These are phyloP conservation scores for Starmerella davenportii DNA, from an alignment of 805 yeast genomes.

Conservation along the genomic window DNA sequence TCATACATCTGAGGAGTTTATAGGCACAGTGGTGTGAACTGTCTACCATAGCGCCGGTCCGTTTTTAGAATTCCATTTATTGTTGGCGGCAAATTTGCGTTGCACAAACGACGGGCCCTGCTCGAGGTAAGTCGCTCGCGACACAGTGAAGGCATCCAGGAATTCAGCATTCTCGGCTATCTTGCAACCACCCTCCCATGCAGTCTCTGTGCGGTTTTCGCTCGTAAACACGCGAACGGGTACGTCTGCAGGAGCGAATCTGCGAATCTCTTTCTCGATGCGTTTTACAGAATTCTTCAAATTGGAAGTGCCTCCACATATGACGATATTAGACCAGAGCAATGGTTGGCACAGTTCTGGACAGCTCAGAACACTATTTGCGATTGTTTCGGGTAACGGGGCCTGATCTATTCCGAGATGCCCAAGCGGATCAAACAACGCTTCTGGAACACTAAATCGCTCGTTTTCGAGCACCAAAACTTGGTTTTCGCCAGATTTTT, in stretches of 20 bases:
- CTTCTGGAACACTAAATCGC: conserved; percentile 73
- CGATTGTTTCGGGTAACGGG: conserved; percentile 54
- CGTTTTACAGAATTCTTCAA: conserved; percentile 51
- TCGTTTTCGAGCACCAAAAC: conserved; percentile 59
- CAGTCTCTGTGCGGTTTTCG: conserved; percentile 28
- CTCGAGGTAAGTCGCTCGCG: conserved; percentile 69
- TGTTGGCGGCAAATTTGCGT: too few species aligned
- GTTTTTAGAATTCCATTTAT: too few species aligned
- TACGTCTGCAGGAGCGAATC: conserved; percentile 22
- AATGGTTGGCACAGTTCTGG: conserved; percentile 59
- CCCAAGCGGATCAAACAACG: conserved; percentile 61
- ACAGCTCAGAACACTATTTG: conserved; percentile 46
- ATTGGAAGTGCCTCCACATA: conserved; percentile 69
- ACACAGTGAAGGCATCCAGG: conserved; percentile 37
- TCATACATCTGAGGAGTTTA: too few species aligned
- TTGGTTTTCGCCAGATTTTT: conserved; percentile 34
- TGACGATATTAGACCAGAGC: conserved; percentile 56
- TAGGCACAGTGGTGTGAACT: too few species aligned
- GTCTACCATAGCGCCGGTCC: too few species aligned
- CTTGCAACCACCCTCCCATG: conserved; percentile 41
- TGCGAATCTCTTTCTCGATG: conserved; percentile 25
- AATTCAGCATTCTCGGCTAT: conserved; percentile 25
- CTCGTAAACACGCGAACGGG: conserved; percentile 20
- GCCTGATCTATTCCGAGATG: conserved; percentile 60
- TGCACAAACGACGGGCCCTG: conserved; percentile 34